phyloP scores from a whole-genome alignment of 331 rosid genomes.

The Quercus phellos region DNA sequence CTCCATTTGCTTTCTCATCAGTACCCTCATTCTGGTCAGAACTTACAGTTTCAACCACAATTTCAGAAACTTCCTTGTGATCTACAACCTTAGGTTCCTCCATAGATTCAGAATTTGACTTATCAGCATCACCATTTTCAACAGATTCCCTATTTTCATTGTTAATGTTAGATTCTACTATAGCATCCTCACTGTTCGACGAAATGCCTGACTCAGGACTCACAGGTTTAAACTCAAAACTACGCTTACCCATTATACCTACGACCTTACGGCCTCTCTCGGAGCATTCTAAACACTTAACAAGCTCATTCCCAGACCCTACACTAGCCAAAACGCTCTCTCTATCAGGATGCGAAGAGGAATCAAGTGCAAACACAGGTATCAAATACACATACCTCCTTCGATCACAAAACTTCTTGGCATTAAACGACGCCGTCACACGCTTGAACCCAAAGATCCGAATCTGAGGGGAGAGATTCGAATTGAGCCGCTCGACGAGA shows the following conservation, averaged over 20 bases:
- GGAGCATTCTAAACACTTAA: slow-evolving; percentile 75
- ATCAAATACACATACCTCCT: slow-evolving; percentile 92
- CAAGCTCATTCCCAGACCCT: slow-evolving; percentile 71
- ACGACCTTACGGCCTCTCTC: slow-evolving; percentile 86
- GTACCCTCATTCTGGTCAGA: slow-evolving; percentile 18
- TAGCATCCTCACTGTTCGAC: slow-evolving; percentile 22
- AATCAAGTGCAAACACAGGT: slow-evolving; percentile 86
- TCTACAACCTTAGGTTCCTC: slow-evolving; percentile 25
- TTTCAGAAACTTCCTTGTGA: slow-evolving; percentile 31
- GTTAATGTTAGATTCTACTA: slow-evolving; percentile 20
- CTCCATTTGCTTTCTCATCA: slow-evolving; percentile 34
- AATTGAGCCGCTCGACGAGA: slow-evolving; percentile 74
- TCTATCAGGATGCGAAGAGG: slow-evolving; percentile 73
- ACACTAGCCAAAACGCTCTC: slow-evolving; percentile 85
- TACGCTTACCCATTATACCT: slow-evolving; percentile 64
- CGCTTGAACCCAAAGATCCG: slow-evolving; percentile 83
- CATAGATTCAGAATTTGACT: slow-evolving; percentile 19
- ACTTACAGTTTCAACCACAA: slow-evolving; percentile 25
- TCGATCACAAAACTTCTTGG: slow-evolving; percentile 93
- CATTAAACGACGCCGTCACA: slow-evolving; percentile 72
- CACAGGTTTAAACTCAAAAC: slow-evolving; percentile 33
- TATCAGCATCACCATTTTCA: slow-evolving; percentile 18
- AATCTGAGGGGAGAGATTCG: slow-evolving; percentile 71
- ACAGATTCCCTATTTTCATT: slow-evolving; percentile 26
- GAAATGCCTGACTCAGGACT: slow-evolving; percentile 35